A percentile compares a stretch with the other conserved stretches of the same genome.
phyloP scores from a whole-genome alignment of 352 stramenopile genomes.

The Phytophthora pistaciae region DNA sequence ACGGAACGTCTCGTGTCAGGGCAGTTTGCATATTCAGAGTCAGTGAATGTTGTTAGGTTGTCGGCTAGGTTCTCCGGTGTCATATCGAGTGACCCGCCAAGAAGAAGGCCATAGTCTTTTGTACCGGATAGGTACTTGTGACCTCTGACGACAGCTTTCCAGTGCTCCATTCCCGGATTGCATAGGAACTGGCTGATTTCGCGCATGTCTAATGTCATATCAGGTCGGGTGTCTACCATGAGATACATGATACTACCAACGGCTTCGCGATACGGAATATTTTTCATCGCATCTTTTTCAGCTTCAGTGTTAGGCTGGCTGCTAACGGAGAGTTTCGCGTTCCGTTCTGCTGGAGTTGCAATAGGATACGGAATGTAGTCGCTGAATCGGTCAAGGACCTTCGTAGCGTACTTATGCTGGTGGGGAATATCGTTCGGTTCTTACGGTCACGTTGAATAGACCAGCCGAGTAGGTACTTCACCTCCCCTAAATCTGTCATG shows the following conservation, averaged over 20 bases:
- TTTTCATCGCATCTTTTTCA: too few species aligned
- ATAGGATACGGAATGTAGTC: too few species aligned
- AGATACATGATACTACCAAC: too few species aligned
- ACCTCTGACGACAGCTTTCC: neutral
- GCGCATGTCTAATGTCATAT: too few species aligned
- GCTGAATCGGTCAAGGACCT: slow-evolving; percentile 24
- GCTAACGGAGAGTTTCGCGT: too few species aligned
- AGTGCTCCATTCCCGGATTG: too few species aligned
- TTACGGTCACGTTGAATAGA: slow-evolving; percentile 27
- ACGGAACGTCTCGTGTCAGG: neutral
- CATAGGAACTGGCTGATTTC: too few species aligned
- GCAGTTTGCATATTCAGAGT: neutral
- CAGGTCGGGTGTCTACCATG: too few species aligned
- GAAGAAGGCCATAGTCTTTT: neutral
- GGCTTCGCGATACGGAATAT: too few species aligned
- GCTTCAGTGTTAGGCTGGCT: too few species aligned
- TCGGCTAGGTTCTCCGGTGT: neutral
- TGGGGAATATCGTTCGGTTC: slow-evolving; percentile 27
- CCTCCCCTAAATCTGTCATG: slow-evolving; percentile 27
- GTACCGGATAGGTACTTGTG: neutral
- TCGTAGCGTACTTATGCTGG: slow-evolving; percentile 31
- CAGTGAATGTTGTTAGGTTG: neutral
- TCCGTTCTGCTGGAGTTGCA: too few species aligned
- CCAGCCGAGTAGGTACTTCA: slow-evolving; percentile 23
- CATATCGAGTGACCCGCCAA: neutral